phyloP scores from a whole-genome alignment of 495 filamentous ascomycete genomes.

The Neurospora sp. region DNA sequence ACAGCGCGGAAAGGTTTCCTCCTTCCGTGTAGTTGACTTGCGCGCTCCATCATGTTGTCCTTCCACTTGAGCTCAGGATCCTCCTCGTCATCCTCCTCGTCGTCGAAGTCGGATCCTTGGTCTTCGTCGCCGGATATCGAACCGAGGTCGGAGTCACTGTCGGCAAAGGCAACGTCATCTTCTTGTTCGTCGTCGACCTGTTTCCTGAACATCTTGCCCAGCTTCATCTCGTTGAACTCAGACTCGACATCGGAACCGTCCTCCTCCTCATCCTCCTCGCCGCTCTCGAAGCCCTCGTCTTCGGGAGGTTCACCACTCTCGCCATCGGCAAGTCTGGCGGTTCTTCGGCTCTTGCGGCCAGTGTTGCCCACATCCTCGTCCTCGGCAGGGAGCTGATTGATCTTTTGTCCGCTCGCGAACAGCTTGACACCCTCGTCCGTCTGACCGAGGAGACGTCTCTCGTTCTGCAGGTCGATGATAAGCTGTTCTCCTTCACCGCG shows the following conservation, averaged over 20 bases:
- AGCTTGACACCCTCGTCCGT: slow-evolving; percentile 70
- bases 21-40: slow-evolving; percentile 57
- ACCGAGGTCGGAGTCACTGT: slow-evolving; percentile 91
- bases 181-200: slow-evolving; percentile 33
- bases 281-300: slow-evolving; percentile 53
- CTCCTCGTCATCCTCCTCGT: slow-evolving; percentile 53
- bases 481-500: slow-evolving; percentile 87
- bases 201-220: slow-evolving; percentile 45
- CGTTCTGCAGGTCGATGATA: slow-evolving; percentile 79
- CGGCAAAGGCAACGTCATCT: slow-evolving; percentile 75
- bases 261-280: slow-evolving; percentile 37
- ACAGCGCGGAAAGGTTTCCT: slow-evolving; percentile 59
- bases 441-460: slow-evolving; percentile 71
- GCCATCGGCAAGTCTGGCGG: slow-evolving; percentile 52
- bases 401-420: slow-evolving; percentile 64
- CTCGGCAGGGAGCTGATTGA: slow-evolving; percentile 51
- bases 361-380: slow-evolving; percentile 30
- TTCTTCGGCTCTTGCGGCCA: slow-evolving; percentile 62
- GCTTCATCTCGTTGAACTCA: slow-evolving; percentile 43
- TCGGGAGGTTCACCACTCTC: slow-evolving; percentile 42
- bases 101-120: slow-evolving; percentile 37
- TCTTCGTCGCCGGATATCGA: slow-evolving; percentile 72
- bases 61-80: slow-evolving; percentile 71
- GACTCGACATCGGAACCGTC: slow-evolving; percentile 43
- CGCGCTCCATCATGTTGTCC: slow-evolving; percentile 68